A percentile compares a stretch with the other conserved stretches of the same genome.
Evolutionary conservation across 257 asterid genomes (phyloP).

Genomic region (Verbena officinalis): DNA sequence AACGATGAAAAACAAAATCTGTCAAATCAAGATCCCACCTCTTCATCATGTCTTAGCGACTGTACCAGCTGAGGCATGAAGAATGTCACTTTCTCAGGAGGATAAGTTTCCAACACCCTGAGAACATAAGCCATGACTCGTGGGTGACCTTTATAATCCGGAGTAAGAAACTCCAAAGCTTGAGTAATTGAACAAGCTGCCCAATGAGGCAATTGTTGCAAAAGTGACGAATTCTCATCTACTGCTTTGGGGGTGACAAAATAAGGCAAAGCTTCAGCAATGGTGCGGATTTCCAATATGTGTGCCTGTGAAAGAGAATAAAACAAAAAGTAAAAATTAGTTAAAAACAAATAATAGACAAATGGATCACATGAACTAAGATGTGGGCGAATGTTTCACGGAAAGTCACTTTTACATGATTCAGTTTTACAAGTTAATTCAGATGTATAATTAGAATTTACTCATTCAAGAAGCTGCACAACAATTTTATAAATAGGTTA

Average conservation of each 20-base stretch:
- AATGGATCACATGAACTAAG: conserved; percentile 22
- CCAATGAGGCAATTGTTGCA: conserved; percentile 99
- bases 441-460: neutral
- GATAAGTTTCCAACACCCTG: conserved; percentile 97
- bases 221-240: conserved; percentile 87
- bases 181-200: conserved; percentile 97
- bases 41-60: conserved; percentile 93
- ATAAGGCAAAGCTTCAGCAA: conserved; percentile 96
- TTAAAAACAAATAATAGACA: conserved; percentile 10
- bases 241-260: conserved; percentile 93
- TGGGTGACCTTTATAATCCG: conserved; percentile 95
- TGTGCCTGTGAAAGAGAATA: conserved; percentile 55
- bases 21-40: conserved; percentile 55
- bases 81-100: conserved; percentile 93
- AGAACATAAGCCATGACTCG: conserved; percentile 99
- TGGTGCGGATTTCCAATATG: conserved; percentile 79
- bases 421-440: conserved; percentile 9
- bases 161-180: conserved; percentile 95
- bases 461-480: conserved; percentile 17
- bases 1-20: conserved; percentile 18
- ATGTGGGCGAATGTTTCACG: conserved; percentile 13
- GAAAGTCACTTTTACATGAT: conserved; percentile 15
- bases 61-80: conserved; percentile 99
- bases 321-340: conserved; percentile 23
- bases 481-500: neutral